A percentile compares a stretch with the other conserved stretches of the same genome.
These are phyloP conservation scores for Gamsiella multidivaricata DNA, from an alignment of 192 early-diverging fungal species.

Conservation along the genomic window DNA sequence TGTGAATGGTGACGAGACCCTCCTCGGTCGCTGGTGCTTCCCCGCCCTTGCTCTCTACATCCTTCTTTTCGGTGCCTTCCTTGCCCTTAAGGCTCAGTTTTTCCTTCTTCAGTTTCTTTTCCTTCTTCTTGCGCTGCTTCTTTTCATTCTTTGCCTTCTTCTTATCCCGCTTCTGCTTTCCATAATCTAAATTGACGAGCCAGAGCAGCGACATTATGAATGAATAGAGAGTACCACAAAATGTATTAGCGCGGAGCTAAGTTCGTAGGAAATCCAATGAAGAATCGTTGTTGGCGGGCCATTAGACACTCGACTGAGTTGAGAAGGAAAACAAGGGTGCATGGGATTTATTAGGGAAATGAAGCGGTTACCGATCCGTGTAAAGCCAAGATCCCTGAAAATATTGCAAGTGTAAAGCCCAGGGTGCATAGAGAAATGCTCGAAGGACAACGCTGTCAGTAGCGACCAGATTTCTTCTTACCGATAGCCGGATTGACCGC, in stretches of 20 bases:
- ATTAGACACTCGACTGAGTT: too few relatives aligned
- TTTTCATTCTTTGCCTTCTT: conserved; percentile 41
- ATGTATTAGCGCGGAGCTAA: neutral
- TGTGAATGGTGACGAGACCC: conserved; percentile 30
- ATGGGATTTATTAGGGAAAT: too few relatives aligned
- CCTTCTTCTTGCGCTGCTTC: conserved; percentile 38
- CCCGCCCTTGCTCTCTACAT: neutral
- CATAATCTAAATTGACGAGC: conserved; percentile 21
- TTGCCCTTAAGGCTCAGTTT: conserved; percentile 27
- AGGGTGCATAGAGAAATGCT: too few relatives aligned
- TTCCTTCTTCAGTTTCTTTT: conserved; percentile 36
- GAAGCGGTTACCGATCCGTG: too few relatives aligned
- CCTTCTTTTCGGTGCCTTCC: conserved; percentile 5
- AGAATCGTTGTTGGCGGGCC: too few relatives aligned
- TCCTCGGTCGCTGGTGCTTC: conserved; percentile 5
- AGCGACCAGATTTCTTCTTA: conserved; percentile 20
- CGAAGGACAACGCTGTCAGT: too few relatives aligned
- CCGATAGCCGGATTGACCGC: conserved; percentile 53
- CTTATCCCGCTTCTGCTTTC: conserved; percentile 37
- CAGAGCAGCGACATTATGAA: too few relatives aligned
- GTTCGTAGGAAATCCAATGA: neutral
- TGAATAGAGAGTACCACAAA: too few relatives aligned
- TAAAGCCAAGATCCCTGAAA: too few relatives aligned
- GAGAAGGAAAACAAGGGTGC: too few relatives aligned
- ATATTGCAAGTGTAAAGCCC: neutral